These are phyloP conservation scores for Coemansia sp. DNA, from an alignment of 192 early-diverging fungal species.

Conservation along the genomic window DNA sequence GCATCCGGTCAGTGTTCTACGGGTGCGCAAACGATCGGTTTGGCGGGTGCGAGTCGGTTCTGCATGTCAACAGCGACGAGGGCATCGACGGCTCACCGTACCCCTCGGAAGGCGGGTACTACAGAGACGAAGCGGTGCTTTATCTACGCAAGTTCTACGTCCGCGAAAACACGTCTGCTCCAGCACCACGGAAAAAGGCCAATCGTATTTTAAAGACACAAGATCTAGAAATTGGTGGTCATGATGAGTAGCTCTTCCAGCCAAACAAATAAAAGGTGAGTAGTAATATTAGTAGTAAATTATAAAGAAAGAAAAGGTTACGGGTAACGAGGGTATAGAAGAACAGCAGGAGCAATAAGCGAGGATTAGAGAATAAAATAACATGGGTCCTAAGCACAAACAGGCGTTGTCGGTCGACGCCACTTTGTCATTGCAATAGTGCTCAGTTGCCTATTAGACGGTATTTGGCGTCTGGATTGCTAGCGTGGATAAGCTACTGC, in stretches of 20 bases:
- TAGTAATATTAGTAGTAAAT: not conserved
- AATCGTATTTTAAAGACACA: conserved; percentile 78
- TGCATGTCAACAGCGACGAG: conserved; percentile 65
- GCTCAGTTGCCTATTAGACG: not conserved
- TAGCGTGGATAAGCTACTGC: conserved; percentile 3
- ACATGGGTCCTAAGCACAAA: not conserved
- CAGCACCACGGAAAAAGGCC: conserved; percentile 84
- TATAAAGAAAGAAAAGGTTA: not conserved
- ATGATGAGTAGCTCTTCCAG: not conserved
- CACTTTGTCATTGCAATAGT: not conserved
- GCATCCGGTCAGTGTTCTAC: conserved; percentile 83
- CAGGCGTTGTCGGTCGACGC: not conserved
- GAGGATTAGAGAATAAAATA: conserved; percentile 5
- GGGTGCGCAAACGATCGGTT: conserved; percentile 94
- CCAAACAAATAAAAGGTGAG: no score
- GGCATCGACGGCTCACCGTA: conserved; percentile 54
- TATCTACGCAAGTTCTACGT: conserved; percentile 91
- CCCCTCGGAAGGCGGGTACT: conserved; percentile 66
- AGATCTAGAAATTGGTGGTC: conserved; percentile 9
- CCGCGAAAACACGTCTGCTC: conserved; percentile 82
- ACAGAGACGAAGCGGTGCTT: conserved; percentile 79
- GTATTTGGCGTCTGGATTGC: not conserved
- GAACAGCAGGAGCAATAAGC: not conserved
- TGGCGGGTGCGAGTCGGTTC: conserved; percentile 93
- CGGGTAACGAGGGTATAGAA: not conserved